Base-by-base conservation (phyloP, 148 eudicot species). In the Pharnaceum exiguum region DNA sequence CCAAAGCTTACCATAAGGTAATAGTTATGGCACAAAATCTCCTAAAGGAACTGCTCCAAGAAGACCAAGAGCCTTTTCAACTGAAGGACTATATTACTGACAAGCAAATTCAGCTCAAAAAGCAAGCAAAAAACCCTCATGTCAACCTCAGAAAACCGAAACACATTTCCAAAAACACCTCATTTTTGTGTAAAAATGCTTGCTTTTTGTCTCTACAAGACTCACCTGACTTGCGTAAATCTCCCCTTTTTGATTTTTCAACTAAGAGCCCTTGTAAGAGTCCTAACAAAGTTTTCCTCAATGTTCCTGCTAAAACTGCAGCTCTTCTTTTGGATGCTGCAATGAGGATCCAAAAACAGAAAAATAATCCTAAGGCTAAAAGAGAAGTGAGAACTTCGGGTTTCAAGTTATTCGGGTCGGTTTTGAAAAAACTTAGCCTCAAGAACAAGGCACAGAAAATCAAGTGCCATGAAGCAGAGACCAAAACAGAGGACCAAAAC, bases 21-120 rank as follows among this genome's bases (percentile, higher is more conserved):
- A 45, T 12, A 67, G 57, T 48, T 58, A 78, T 78, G 88, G 65
- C 79, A 74, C 79, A 64, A 56, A 80, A 74, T 56, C 77, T 78
- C 56, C 73, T 93, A 35, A 89, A 79, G 7, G 96, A 88, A 53
- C 70, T 91, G 0, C 67, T 91, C 2, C 60, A 77, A 46, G 88
- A 91, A 83, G 90, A 85, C 44, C 98, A 91, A 58, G 98, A 91
- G 46, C 98, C 98, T 11, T 91, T 91, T 46, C 79, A 73, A 10
- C 44, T 90, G 13, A 70, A 77, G 7, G 63, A 58, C 55, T 80
- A 84, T 75, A 80, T 87, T 65, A 74, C 79, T 26, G 68, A 78
- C 27, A 74, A 63, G 13, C 71, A 79, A 47, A 67, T 59, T 22
- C 78, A 68, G 57, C 56, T 81, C 45, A 82, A 68, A 31, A 73